These are phyloP conservation scores for Cajanus cajan DNA, from an alignment of 306 rosid genomes.

Conservation along the genomic window DNA sequence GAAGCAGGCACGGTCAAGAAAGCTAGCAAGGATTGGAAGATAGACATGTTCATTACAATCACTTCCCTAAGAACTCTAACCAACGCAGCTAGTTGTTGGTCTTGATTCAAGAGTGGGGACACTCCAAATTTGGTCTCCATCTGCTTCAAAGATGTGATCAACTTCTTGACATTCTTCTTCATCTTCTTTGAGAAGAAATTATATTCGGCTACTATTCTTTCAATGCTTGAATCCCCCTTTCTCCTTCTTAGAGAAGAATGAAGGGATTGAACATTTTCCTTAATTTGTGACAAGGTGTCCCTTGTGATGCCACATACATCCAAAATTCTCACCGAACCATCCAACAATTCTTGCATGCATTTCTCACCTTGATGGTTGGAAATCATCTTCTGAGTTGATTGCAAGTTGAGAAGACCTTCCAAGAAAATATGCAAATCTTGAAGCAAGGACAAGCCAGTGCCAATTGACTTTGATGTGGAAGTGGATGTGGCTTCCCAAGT, in stretches of 20 bases:
- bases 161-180: constrained; percentile 54
- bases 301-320: constrained; percentile 67
- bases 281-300: constrained; percentile 47
- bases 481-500: constrained; percentile 45
- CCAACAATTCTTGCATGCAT: constrained; percentile 54
- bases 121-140: constrained; percentile 41
- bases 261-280: constrained; percentile 55
- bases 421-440: constrained; percentile 49
- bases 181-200: constrained; percentile 43
- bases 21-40: constrained; percentile 43
- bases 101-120: constrained; percentile 22
- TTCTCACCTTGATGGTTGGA: constrained; percentile 41
- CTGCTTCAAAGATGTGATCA: constrained; percentile 39
- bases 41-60: constrained; percentile 29
- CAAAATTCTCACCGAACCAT: constrained; percentile 61
- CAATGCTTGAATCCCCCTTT: constrained; percentile 51
- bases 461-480: constrained; percentile 38
- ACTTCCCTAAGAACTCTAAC: constrained; percentile 41
- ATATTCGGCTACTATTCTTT: constrained; percentile 40
- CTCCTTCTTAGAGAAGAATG: constrained; percentile 64
- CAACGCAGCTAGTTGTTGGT: constrained; percentile 33
- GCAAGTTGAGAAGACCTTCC: constrained; percentile 59
- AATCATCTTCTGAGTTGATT: constrained; percentile 53
- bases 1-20: constrained; percentile 36
- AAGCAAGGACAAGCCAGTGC: constrained; percentile 34